Evolutionary conservation across 202 grass and related monocot species (phyloP), one percentile per base, ranked within the genome.

Genomic region (Carex arenaria): DNA sequence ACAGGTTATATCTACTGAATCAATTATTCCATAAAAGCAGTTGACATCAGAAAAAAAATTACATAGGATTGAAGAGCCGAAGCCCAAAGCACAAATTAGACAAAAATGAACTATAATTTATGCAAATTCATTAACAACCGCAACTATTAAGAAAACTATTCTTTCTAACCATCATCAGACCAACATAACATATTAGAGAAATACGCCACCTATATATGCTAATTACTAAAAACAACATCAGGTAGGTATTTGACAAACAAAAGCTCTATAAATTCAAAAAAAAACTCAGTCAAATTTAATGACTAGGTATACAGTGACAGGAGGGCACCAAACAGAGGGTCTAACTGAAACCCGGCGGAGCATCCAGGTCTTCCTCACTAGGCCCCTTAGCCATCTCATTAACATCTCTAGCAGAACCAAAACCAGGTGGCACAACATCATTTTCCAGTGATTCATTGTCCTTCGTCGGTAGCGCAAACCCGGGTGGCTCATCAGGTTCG

Each of bases 401-500:
- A 82, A 17, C 62, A 82, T 82, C 30, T 69, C 26, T 43, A 10
- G 22, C 9, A 3, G 62, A 45, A 67, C 14, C 62, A 82, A 82
- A 82, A 30, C 80, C 80, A 40, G 80, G 80, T 13, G 64, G 45
- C 22, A 26, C 15, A 9, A 57, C 28, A 31, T 55, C 64, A 51
- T 68, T 82, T 69, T 82, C 34, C 2, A 23, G 31, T 43, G 36
- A 0, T 10, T 52, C 20, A 56, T 53, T 53, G 51, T 36, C 68
- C 15, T 82, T 82, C 0, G 40, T n/a, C 5, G 38, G 36, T 61
- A 87, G 83, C 66, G 82, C 86, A 90, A 99, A 99, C 36, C 96
- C 96, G 26, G 96, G 96, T 28, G 93, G 91, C 81, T 93, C 93
- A 66, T 82, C 83, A 26, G 82, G 95, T 84, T 86, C 89, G 71